Percentiles rank a stretch among this genome's conserved stretches.
These are phyloP conservation scores for Ceratopteris richardii DNA, from an alignment of 75 land plant genomes.

Conservation along the genomic window DNA sequence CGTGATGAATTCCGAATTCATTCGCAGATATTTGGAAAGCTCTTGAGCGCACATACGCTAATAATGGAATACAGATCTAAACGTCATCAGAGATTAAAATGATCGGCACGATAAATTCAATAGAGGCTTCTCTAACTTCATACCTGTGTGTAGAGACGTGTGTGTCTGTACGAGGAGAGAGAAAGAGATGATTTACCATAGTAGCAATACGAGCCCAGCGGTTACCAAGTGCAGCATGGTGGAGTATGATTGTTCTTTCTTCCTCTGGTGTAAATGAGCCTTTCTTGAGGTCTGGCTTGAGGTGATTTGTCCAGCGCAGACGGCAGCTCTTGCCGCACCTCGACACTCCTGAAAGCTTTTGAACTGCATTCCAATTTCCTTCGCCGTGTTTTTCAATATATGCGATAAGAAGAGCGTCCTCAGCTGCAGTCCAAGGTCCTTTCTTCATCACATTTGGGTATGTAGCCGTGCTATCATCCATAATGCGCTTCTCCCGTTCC, in stretches of 20 bases:
- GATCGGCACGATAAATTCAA: too few relatives aligned
- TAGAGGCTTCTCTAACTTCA: too few relatives aligned
- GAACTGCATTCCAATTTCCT: conserved; percentile 63
- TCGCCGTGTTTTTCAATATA: conserved; percentile 51
- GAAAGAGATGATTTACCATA: conserved; percentile 19
- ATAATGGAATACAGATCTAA: too few relatives aligned
- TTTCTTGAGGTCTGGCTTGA: conserved; percentile 53
- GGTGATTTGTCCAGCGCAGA: conserved; percentile 59
- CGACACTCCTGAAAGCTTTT: conserved; percentile 42
- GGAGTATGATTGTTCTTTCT: conserved; percentile 40
- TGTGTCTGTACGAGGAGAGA: too few relatives aligned
- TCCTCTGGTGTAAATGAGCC: conserved; percentile 49
- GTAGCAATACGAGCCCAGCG: conserved; percentile 67
- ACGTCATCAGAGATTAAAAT: too few relatives aligned
- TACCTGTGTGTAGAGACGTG: too few relatives aligned
- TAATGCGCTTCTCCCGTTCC: too few relatives aligned
- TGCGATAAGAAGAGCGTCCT: conserved; percentile 45
- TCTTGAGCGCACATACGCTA: too few relatives aligned
- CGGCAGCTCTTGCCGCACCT: conserved; percentile 68
- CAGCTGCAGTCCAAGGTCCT: conserved; percentile 60
- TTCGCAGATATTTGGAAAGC: too few relatives aligned
- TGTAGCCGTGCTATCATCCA: too few relatives aligned
- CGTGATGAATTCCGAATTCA: too few relatives aligned
- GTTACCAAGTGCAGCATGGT: conserved; percentile 55
- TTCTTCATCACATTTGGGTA: conserved; percentile 29